These are phyloP conservation scores for Hypseocharis bilobata DNA, from an alignment of 441 rosid species.

Conservation along the genomic window DNA sequence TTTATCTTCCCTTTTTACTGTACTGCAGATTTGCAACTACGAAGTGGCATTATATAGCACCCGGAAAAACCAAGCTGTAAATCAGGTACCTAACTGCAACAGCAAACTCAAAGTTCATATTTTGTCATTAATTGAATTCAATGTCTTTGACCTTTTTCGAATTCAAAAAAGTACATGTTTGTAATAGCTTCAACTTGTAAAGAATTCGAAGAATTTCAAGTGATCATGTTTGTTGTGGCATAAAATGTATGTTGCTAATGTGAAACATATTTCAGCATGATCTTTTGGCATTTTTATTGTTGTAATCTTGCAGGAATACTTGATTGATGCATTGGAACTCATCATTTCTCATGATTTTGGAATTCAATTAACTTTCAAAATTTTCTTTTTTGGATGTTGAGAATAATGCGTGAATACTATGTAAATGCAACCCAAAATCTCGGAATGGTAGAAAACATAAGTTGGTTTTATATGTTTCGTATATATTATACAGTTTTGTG, in stretches of 20 bases:
- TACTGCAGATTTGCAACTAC: neutral
- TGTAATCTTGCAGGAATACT: neutral
- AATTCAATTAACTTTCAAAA: neutral
- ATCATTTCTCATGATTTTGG: neutral
- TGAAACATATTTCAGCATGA: no score
- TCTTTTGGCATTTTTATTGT: neutral
- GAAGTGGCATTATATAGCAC: neutral
- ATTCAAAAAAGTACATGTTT: neutral
- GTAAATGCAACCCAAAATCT: neutral
- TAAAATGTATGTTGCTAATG: no score
- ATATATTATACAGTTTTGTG: neutral
- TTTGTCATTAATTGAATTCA: neutral
- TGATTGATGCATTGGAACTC: neutral
- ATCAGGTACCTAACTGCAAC: neutral
- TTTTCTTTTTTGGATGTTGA: neutral
- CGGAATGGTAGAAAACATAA: neutral
- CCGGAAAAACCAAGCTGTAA: neutral
- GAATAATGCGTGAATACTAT: neutral
- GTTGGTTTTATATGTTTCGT: neutral
- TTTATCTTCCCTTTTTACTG: neutral
- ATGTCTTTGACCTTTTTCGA: neutral
- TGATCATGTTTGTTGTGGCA: no score
- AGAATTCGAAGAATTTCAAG: neutral
- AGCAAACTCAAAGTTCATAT: neutral
- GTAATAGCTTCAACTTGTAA: neutral